Evolutionary conservation across 2,329 filamentous ascomycete genomes (phyloP), one percentile per base, ranked within the genome.

Genomic region (Pestalotiopsis sp.): DNA sequence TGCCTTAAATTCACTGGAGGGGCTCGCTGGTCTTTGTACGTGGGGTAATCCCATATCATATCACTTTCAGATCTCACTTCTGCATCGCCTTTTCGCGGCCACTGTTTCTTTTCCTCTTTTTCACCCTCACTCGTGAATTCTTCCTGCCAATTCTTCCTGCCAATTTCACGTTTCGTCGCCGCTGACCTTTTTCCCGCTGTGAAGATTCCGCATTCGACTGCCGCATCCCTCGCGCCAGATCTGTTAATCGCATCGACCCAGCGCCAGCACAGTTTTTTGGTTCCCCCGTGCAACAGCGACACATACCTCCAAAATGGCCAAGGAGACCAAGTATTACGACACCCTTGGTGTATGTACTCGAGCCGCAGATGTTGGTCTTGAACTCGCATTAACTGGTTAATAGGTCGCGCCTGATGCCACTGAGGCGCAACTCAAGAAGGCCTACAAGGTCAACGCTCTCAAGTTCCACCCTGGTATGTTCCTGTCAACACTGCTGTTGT

Each of bases 401-500:
- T 64, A 97, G 93, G 93, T 97, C 74, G 73, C 92, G 75, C 91
- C 93, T 73, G 90, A 88, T 76, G 93, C 93, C 73, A 92, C 92
- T 69, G 95, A 98, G 76, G 85, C 91, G 74, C 92, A 98, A 82
- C 85, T 99, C 73, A 98, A 96, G 86, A 94, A 95, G 78, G 94
- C 91, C 75, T 97, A 96, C 88, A 94, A 93, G 82, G 90, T 91
- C 74, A 90, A 90, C 75, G 93, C 93, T 41, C 83, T 96, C 70
- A 96, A 95, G 83, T 92, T 91, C 81, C 93, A 97, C 78, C 93
- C 93, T 79, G 92, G 92, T 93, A 88, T 73, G 89, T 80, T 69
- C n/a, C n/a, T n/a, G 45, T 13, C 12, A 3, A 17, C n/a, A 52
- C 57, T 17, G 4, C 57, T 20, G 31, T 61, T 23, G 36, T 6